Evolutionary conservation across 345 rosid species (phyloP).

Genomic region (Hypericum perforatum): DNA sequence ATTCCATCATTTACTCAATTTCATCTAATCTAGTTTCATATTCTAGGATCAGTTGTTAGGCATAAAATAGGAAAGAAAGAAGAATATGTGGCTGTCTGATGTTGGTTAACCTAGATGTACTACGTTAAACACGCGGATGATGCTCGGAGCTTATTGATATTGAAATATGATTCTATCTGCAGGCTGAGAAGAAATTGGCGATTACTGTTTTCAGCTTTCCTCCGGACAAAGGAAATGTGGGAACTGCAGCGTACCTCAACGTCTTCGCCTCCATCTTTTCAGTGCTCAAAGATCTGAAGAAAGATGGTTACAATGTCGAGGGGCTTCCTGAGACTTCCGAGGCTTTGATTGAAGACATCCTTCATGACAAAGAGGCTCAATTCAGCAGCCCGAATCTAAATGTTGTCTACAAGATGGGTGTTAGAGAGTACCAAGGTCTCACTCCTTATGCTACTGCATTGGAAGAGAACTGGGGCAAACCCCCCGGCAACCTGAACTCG

Average conservation of each 20-base stretch:
- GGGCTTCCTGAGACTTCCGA: slow-evolving; percentile 95
- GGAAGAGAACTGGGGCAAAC: slow-evolving; percentile 99
- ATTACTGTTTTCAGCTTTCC: slow-evolving; percentile 99
- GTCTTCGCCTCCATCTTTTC: slow-evolving; percentile 94
- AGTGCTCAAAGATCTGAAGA: slow-evolving; percentile 65
- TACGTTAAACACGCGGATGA: too few relatives aligned
- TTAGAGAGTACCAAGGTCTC: slow-evolving; percentile 70
- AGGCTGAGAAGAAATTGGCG: slow-evolving; percentile 84
- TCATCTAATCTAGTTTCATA: not conserved
- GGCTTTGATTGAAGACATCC: slow-evolving; percentile 71
- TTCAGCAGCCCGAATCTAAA: slow-evolving; percentile 95
- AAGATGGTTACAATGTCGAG: slow-evolving; percentile 81
- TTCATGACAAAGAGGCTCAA: slow-evolving; percentile 97
- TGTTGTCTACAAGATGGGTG: slow-evolving; percentile 84
- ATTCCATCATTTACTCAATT: too few relatives aligned
- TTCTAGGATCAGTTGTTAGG: not conserved
- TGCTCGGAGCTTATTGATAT: too few relatives aligned
- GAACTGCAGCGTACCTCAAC: slow-evolving; percentile 90
- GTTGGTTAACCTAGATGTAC: too few relatives aligned
- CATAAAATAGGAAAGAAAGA: not conserved
- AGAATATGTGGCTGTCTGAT: too few relatives aligned
- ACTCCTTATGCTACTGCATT: slow-evolving; percentile 74
- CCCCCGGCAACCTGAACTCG: slow-evolving; percentile 91
- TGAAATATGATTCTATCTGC: slow-evolving; percentile 12
- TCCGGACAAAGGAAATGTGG: slow-evolving; percentile 95